These are phyloP conservation scores for Prunus armeniaca DNA, from an alignment of 306 rosid species.

Conservation along the genomic window DNA sequence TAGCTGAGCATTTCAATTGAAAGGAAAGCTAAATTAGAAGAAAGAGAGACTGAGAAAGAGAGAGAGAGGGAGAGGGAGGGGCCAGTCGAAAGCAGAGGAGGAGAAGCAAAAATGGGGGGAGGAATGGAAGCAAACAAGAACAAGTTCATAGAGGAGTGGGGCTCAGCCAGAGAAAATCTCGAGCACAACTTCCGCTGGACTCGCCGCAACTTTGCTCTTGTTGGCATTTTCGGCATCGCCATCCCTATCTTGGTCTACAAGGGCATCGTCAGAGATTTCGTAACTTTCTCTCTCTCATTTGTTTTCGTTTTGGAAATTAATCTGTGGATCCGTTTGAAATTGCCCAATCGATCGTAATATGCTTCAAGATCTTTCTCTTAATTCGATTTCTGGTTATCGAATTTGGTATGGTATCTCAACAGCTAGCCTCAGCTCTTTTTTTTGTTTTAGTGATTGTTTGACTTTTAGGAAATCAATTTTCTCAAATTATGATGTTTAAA, in stretches of 20 bases:
- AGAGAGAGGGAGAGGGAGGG: neutral
- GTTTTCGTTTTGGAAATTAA: neutral
- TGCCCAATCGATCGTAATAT: neutral
- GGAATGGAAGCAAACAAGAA: constrained; percentile 96
- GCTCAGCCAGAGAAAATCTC: constrained; percentile 77
- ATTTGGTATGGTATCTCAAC: neutral
- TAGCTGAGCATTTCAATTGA: neutral
- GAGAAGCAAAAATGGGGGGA: constrained; percentile 65
- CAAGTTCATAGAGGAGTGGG: constrained; percentile 87
- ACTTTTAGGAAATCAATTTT: neutral
- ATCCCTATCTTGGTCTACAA: constrained; percentile 81
- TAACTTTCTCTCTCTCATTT: constrained; percentile 10
- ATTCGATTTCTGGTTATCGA: neutral
- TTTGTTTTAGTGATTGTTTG: neutral
- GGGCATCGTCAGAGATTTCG: constrained; percentile 89
- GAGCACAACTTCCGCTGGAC: constrained; percentile 92
- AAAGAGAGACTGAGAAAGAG: neutral
- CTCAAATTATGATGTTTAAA: neutral
- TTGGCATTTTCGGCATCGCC: constrained; percentile 84
- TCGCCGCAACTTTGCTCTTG: constrained; percentile 84
- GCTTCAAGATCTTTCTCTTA: neutral
- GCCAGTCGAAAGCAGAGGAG: neutral
- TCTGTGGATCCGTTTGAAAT: neutral
- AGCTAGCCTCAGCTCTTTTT: neutral
- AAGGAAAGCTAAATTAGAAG: neutral